Conservation (phyloP, 306 rosid species). For the Dicorynia guianensis region DNA sequence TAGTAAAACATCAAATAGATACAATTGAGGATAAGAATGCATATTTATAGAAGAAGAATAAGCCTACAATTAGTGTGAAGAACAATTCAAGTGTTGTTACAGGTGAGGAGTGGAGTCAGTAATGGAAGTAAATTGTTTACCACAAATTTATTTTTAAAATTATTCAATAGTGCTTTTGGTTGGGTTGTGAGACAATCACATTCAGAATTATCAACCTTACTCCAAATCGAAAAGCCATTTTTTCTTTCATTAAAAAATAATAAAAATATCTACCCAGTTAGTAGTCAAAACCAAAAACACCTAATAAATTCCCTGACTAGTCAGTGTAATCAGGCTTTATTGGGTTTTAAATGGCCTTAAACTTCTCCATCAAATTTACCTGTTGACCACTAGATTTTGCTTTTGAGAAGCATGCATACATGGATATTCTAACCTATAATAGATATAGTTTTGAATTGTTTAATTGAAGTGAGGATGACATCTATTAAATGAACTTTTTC, state of each 20-base stretch:
- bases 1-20: no score
- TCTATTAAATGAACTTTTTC: slow-evolving; percentile 30
- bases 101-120: background rate
- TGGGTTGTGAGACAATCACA: background rate
- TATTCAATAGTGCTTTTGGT: background rate
- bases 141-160: no score
- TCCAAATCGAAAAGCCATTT: background rate
- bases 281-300: background rate
- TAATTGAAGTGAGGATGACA: slow-evolving; percentile 36
- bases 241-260: slow-evolving; percentile 7
- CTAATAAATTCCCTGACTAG: background rate
- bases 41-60: no score
- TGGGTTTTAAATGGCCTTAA: slow-evolving; percentile 17
- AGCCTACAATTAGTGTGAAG: background rate
- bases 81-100: background rate
- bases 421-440: slow-evolving; percentile 23
- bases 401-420: background rate
- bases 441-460: slow-evolving; percentile 18
- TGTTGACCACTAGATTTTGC: slow-evolving; percentile 22
- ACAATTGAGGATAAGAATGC: background rate
- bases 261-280: background rate
- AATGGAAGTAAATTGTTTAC: no score
- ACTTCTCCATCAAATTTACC: slow-evolving; percentile 17
- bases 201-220: slow-evolving; percentile 3
- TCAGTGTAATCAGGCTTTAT: background rate